These are phyloP conservation scores for Rhododendron kiyosumense DNA, from an alignment of 148 eudicot species.

Conservation along the genomic window DNA sequence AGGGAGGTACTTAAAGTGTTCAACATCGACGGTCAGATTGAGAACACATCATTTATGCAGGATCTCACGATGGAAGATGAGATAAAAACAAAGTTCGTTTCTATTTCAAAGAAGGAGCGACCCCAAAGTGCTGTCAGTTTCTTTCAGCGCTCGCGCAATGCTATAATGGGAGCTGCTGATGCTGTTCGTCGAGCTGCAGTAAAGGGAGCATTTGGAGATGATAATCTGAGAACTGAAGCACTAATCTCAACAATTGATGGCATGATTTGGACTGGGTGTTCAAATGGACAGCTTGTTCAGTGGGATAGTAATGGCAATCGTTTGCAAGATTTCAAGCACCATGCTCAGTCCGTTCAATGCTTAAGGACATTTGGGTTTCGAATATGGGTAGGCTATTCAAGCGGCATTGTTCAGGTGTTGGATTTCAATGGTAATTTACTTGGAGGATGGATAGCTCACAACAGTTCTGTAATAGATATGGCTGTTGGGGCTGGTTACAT, in stretches of 20 bases:
- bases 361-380: conserved; percentile 69
- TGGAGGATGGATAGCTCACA: conserved; percentile 81
- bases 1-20: conserved; percentile 83
- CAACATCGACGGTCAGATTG: conserved; percentile 81
- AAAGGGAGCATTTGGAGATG: conserved; percentile 83
- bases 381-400: conserved; percentile 86
- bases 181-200: conserved; percentile 94
- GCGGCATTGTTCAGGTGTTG: conserved; percentile 70
- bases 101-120: conserved; percentile 65
- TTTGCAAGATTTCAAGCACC: conserved; percentile 63
- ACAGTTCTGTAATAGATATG: conserved; percentile 60
- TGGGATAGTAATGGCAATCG: conserved; percentile 99
- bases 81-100: conserved; percentile 45
- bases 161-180: conserved; percentile 95
- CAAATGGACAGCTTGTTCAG: conserved; percentile 79
- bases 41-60: conserved; percentile 48
- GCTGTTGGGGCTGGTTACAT: conserved; percentile 68
- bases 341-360: conserved; percentile 57
- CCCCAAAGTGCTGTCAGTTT: conserved; percentile 58
- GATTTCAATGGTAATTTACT: conserved; percentile 70
- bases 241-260: conserved; percentile 61
- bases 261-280: conserved; percentile 78
- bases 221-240: conserved; percentile 72
- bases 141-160: conserved; percentile 94
- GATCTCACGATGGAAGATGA: conserved; percentile 67